These are phyloP conservation scores for Narthecium ossifragum DNA, from an alignment of 106 monocot species.

Conservation along the genomic window DNA sequence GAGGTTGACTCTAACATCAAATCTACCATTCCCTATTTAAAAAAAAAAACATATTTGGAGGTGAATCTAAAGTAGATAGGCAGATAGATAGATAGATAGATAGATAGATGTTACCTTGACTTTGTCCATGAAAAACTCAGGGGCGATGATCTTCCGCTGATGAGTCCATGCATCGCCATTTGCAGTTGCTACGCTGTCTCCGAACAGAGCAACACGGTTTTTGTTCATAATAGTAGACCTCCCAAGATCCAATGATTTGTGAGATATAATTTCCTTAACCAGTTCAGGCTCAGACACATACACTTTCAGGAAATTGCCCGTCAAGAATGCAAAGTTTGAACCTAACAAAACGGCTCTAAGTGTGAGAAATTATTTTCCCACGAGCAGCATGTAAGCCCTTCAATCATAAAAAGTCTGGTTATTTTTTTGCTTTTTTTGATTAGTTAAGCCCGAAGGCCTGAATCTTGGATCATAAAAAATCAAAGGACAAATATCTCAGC, in stretches of 20 bases:
- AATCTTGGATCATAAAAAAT: not conserved
- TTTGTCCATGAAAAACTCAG: slow-evolving; percentile 70
- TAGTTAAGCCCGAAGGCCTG: not conserved
- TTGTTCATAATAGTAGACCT: slow-evolving; percentile 47
- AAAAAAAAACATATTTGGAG: not conserved
- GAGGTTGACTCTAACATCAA: slow-evolving; percentile 42
- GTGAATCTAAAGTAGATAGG: not conserved
- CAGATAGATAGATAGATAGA: too few relatives aligned
- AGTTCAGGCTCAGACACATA: slow-evolving; percentile 45
- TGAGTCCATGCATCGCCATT: slow-evolving; percentile 61
- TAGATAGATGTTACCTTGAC: slow-evolving; percentile 57
- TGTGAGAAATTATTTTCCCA: not conserved
- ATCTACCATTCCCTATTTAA: slow-evolving; percentile 53
- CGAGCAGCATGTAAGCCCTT: not conserved
- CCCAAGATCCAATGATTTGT: slow-evolving; percentile 55
- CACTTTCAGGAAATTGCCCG: slow-evolving; percentile 31
- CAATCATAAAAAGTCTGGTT: not conserved
- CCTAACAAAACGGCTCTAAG: slow-evolving; percentile 13
- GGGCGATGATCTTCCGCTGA: slow-evolving; percentile 69
- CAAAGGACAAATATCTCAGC: not conserved
- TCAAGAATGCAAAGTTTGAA: slow-evolving; percentile 39
- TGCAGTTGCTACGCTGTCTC: slow-evolving; percentile 48
- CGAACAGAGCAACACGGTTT: slow-evolving; percentile 45
- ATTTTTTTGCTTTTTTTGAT: not conserved
- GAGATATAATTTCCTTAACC: slow-evolving; percentile 52